A percentile compares a stretch with the other conserved stretches of the same genome.
Evolutionary conservation across 1,284 basidiomycete species (phyloP).

Genomic region (Stygiomarasmius scandens): DNA sequence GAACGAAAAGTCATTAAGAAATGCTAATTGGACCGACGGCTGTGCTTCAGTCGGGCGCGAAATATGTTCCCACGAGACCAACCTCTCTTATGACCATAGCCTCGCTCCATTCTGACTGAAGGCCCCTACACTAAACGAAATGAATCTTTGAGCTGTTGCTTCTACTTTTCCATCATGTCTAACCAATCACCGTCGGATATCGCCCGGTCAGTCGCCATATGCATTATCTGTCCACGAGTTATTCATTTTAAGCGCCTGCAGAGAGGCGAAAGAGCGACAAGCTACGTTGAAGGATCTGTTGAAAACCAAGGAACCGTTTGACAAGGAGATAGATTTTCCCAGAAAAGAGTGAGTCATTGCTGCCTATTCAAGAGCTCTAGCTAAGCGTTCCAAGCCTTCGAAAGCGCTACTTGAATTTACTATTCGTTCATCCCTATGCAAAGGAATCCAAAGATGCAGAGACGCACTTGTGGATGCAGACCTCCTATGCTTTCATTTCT

Average conservation of each 20-base stretch:
- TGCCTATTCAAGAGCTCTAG: not conserved
- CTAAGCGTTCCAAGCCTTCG: slow-evolving; percentile 58
- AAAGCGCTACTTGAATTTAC: slow-evolving; percentile 71
- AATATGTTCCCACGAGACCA: too few species aligned
- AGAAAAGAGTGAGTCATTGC: slow-evolving; percentile 72
- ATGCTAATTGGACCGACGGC: too few species aligned
- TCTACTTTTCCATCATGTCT: slow-evolving; percentile 4
- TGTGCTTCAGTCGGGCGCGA: too few species aligned
- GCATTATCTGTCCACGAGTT: not conserved
- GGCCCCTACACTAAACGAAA: not conserved
- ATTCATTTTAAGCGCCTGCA: slow-evolving; percentile 27
- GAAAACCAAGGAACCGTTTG: slow-evolving; percentile 75
- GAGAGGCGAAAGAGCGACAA: slow-evolving; percentile 72
- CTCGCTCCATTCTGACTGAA: not conserved
- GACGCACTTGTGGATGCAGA: slow-evolving; percentile 88
- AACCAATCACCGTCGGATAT: slow-evolving; percentile 31
- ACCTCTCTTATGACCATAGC: not conserved
- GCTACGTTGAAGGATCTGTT: slow-evolving; percentile 71
- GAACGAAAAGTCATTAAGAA: too few species aligned
- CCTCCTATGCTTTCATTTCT: slow-evolving; percentile 85
- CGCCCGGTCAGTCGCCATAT: slow-evolving; percentile 36
- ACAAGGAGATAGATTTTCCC: slow-evolving; percentile 81
- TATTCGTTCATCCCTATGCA: slow-evolving; percentile 75
- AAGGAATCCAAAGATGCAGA: slow-evolving; percentile 82
- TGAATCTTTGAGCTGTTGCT: not conserved